Evolutionary conservation across 129 eudicot species (phyloP).

Genomic region (Scalesia atractyloides): DNA sequence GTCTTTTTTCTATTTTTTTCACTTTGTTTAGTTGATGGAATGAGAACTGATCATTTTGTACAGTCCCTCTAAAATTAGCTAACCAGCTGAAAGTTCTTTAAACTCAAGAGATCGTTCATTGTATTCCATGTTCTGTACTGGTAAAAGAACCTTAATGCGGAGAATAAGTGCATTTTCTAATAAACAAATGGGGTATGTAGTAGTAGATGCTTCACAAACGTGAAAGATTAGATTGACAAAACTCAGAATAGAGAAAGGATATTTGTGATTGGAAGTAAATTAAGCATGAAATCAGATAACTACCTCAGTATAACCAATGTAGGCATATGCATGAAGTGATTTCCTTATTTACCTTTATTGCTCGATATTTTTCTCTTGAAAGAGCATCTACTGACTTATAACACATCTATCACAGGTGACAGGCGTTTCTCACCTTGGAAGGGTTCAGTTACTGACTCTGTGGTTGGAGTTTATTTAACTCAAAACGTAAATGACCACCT

Average conservation of each 20-base stretch:
- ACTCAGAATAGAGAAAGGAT: slow-evolving; percentile 5
- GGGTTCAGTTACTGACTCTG: slow-evolving; percentile 75
- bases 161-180: not conserved
- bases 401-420: slow-evolving; percentile 44
- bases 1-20: too few relatives aligned
- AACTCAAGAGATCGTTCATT: not conserved
- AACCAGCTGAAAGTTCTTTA: not conserved
- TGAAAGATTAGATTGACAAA: slow-evolving; percentile 8
- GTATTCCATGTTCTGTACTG: not conserved
- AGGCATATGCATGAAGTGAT: slow-evolving; percentile 4
- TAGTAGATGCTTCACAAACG: slow-evolving; percentile 9
- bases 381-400: slow-evolving; percentile 6
- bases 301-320: slow-evolving; percentile 13
- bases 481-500: slow-evolving; percentile 68
- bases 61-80: too few relatives aligned
- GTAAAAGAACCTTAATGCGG: not conserved
- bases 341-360: slow-evolving; percentile 1
- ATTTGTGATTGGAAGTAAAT: not conserved
- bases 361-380: slow-evolving; percentile 4
- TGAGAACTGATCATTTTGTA: too few relatives aligned
- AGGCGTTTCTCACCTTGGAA: slow-evolving; percentile 72
- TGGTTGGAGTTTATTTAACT: slow-evolving; percentile 74
- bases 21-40: too few relatives aligned
- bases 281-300: not conserved
- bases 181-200: not conserved